These are phyloP conservation scores for Tolypocladium tropicale DNA, from an alignment of 2,329 filamentous ascomycete species.

Conservation along the genomic window DNA sequence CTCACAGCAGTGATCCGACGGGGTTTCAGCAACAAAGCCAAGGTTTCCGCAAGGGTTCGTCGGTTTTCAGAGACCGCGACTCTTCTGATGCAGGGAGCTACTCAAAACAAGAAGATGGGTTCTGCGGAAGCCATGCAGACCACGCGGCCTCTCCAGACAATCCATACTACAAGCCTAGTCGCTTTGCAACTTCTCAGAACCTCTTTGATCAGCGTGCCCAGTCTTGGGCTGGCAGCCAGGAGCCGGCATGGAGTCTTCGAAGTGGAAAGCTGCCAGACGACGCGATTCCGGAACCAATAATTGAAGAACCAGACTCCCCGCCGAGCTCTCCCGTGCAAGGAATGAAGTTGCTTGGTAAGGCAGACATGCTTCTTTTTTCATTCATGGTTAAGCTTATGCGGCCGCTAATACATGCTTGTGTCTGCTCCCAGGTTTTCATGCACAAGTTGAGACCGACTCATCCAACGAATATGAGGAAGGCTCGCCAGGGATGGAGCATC, in stretches of 20 bases:
- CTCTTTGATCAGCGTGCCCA: background rate
- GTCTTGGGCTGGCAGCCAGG: background rate
- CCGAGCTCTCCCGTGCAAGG: constrained; percentile 11
- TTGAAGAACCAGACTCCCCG: constrained; percentile 22
- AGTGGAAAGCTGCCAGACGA: background rate
- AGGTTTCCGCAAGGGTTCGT: background rate
- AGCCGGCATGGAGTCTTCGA: too few species aligned
- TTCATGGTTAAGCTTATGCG: background rate
- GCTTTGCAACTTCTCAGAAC: constrained; percentile 4
- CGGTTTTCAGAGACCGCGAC: background rate
- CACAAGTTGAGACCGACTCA: background rate
- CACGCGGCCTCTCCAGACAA: constrained; percentile 18
- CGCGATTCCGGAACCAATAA: constrained; percentile 18
- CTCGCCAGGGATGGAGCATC: background rate
- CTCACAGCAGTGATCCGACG: background rate
- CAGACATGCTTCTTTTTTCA: background rate
- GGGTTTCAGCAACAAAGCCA: background rate
- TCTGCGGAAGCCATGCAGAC: constrained; percentile 7
- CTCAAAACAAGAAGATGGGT: background rate
- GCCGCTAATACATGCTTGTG: background rate
- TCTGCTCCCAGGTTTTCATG: constrained; percentile 9
- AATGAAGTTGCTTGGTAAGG: constrained; percentile 20
- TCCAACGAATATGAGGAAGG: constrained; percentile 3
- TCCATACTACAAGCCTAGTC: constrained; percentile 23
- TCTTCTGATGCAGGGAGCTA: constrained; percentile 1